phyloP scores from a whole-genome alignment of 495 filamentous ascomycete species.

The Neohortaea acidophila region DNA sequence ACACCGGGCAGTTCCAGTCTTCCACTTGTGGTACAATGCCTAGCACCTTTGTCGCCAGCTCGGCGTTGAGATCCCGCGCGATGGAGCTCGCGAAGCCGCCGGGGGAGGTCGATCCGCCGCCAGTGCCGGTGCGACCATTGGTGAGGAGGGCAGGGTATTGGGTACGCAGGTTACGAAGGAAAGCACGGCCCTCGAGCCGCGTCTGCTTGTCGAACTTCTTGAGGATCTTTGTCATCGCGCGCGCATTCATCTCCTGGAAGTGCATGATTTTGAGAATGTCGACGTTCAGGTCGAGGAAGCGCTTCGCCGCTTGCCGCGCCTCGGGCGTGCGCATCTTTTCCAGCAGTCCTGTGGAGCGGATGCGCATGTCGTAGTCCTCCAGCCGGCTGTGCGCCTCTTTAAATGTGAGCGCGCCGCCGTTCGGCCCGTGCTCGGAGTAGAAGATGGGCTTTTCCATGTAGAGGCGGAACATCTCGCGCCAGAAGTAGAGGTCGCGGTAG shows the following conservation, averaged over 20 bases:
- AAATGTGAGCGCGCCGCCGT: conserved; percentile 42
- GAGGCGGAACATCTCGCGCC: conserved; percentile 57
- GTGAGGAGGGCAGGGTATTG: conserved; percentile 14
- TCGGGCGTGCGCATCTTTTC: conserved; percentile 42
- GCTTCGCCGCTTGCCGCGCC: conserved; percentile 39
- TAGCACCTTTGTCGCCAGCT: conserved; percentile 48
- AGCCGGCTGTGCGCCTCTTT: conserved; percentile 33
- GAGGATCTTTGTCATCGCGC: conserved; percentile 57
- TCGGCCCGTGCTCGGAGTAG: conserved; percentile 49
- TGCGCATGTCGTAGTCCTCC: conserved; percentile 17
- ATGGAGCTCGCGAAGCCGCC: conserved; percentile 40
- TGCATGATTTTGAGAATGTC: conserved; percentile 48
- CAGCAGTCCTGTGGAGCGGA: conserved; percentile 32
- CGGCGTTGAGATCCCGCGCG: conserved; percentile 50
- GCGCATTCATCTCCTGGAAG: conserved; percentile 59
- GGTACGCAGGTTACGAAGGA: conserved; percentile 6
- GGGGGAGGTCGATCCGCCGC: not conserved
- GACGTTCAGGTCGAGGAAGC: conserved; percentile 50
- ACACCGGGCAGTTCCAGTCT: conserved; percentile 63
- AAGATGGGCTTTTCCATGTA: conserved; percentile 58
- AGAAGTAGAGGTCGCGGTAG: conserved; percentile 44
- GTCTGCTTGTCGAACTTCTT: conserved; percentile 79
- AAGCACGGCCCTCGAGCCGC: conserved; percentile 33
- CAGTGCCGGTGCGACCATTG: not conserved
- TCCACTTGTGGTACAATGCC: conserved; percentile 52